A percentile compares a stretch with the other conserved stretches of the same genome.
phyloP scores from a whole-genome alignment of 2,329 filamentous ascomycete species.

The Scolecobasidium constrictum region DNA sequence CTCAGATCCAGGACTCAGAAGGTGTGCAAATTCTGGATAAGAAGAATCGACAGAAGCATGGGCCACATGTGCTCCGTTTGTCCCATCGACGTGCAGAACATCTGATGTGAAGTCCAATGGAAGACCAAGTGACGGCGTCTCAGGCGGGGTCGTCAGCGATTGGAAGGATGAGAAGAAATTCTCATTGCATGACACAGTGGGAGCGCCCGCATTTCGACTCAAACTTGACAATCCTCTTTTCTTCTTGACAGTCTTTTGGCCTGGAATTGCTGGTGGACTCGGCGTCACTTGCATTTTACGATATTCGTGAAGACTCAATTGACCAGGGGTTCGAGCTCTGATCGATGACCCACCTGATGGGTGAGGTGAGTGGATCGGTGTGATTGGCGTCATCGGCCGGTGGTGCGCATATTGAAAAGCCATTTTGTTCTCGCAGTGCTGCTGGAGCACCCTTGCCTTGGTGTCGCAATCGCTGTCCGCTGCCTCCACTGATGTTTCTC shows the following conservation, averaged over 20 bases:
- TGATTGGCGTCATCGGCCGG: conserved; percentile 6
- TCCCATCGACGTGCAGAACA: background rate
- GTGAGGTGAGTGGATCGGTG: conserved; percentile 9
- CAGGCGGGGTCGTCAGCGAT: conserved; percentile 3
- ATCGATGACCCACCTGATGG: conserved; percentile 5
- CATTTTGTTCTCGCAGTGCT: conserved; percentile 7
- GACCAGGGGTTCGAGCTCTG: conserved; percentile 7
- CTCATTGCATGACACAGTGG: background rate
- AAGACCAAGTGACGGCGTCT: conserved; percentile 5
- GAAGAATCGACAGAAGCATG: background rate
- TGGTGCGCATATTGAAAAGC: conserved; percentile 8
- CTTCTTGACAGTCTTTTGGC: conserved; percentile 8
- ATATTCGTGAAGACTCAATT: conserved; percentile 11
- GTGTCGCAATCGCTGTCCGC: too few species aligned
- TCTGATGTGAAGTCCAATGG: background rate
- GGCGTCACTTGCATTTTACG: conserved; percentile 8
- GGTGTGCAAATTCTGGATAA: background rate
- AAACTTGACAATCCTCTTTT: background rate
- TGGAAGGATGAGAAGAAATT: background rate
- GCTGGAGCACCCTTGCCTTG: too few species aligned
- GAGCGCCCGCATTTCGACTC: conserved; percentile 2
- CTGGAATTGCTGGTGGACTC: conserved; percentile 8
- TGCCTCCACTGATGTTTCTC: too few species aligned
- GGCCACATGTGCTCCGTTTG: background rate
- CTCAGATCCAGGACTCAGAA: background rate